Evolutionary conservation across 768 basidiomycete species (phyloP).

Genomic region (Xanthoconium stramineum): DNA sequence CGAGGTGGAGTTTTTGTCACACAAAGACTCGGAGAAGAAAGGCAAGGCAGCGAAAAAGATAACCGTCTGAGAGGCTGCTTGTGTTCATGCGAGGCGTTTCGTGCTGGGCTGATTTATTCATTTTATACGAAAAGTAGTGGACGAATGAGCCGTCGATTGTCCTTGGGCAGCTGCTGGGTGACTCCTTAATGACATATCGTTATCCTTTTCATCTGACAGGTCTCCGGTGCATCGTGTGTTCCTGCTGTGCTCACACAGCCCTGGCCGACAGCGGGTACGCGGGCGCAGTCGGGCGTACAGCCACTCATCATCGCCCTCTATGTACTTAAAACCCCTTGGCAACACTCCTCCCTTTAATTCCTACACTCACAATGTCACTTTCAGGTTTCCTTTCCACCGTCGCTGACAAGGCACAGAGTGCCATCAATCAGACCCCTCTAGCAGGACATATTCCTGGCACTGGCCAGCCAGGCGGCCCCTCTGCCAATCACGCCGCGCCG

Average conservation of each 20-base stretch:
- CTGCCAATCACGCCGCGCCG: slow-evolving; percentile 41
- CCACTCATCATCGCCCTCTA: slow-evolving; percentile 11
- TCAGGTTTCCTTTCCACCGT: slow-evolving; percentile 62
- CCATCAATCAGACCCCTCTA: slow-evolving; percentile 59
- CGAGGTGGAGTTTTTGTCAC: slow-evolving; percentile 91
- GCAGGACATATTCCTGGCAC: slow-evolving; percentile 48
- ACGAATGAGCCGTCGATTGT: slow-evolving; percentile 18
- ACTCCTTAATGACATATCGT: slow-evolving; percentile 26
- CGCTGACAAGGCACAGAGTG: slow-evolving; percentile 74
- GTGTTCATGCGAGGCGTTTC: slow-evolving; percentile 17
- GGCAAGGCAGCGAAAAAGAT: slow-evolving; percentile 82
- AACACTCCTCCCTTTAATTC: slow-evolving; percentile 10
- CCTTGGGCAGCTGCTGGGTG: slow-evolving; percentile 20
- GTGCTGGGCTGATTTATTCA: slow-evolving; percentile 30
- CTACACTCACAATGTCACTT: slow-evolving; percentile 46
- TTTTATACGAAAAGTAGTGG: slow-evolving; percentile 26
- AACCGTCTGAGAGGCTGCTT: slow-evolving; percentile 44
- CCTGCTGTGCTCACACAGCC: slow-evolving; percentile 2
- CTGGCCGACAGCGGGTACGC: slow-evolving; percentile 4
- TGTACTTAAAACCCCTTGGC: slow-evolving; percentile 23
- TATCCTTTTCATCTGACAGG: slow-evolving; percentile 9
- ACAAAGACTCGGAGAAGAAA: slow-evolving; percentile 96
- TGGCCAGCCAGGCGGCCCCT: slow-evolving; percentile 28
- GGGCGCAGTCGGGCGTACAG: slow-evolving; percentile 16
- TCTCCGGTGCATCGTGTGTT: background rate